Evolutionary conservation across 2,329 filamentous ascomycete species (phyloP).

Genomic region (Neonectria neomacrospora): DNA sequence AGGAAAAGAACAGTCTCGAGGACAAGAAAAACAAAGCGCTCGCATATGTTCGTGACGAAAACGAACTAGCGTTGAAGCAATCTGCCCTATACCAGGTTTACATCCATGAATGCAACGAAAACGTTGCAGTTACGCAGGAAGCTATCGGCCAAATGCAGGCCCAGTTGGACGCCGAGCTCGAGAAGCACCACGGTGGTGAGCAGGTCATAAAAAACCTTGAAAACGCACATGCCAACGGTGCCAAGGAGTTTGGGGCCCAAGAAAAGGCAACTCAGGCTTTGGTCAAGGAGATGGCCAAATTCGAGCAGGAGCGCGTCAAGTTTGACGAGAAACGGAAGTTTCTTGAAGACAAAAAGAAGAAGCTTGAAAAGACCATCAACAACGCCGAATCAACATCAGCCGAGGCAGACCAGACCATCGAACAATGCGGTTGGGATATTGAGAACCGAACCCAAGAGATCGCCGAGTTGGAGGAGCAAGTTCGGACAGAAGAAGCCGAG

Average conservation of each 20-base stretch:
- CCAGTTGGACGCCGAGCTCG: conserved; percentile 85
- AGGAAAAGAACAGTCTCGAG: conserved; percentile 91
- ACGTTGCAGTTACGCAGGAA: conserved; percentile 88
- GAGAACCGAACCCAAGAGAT: conserved; percentile 81
- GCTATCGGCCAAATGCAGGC: conserved; percentile 91
- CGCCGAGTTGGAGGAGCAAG: conserved; percentile 76
- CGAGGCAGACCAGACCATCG: conserved; percentile 81
- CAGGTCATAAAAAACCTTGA: conserved; percentile 90
- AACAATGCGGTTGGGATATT: conserved; percentile 82
- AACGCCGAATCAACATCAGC: conserved; percentile 78
- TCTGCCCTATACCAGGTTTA: conserved; percentile 94
- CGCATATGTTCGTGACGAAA: conserved; percentile 89
- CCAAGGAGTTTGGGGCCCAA: conserved; percentile 83
- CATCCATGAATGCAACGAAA: conserved; percentile 87
- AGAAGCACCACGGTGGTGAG: conserved; percentile 91
- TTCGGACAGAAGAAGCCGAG: conserved; percentile 83
- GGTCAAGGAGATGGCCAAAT: conserved; percentile 87
- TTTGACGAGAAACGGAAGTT: conserved; percentile 99
- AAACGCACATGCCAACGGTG: conserved; percentile 83
- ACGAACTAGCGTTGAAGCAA: conserved; percentile 89
- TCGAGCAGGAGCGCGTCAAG: conserved; percentile 97
- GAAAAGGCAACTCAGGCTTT: conserved; percentile 84
- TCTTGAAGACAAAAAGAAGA: conserved; percentile 88
- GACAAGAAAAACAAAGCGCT: conserved; percentile 97
- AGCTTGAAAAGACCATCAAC: conserved; percentile 87